Base-by-base conservation (phyloP, 2,329 filamentous ascomycete genomes). In the Alternaria consortialis region DNA sequence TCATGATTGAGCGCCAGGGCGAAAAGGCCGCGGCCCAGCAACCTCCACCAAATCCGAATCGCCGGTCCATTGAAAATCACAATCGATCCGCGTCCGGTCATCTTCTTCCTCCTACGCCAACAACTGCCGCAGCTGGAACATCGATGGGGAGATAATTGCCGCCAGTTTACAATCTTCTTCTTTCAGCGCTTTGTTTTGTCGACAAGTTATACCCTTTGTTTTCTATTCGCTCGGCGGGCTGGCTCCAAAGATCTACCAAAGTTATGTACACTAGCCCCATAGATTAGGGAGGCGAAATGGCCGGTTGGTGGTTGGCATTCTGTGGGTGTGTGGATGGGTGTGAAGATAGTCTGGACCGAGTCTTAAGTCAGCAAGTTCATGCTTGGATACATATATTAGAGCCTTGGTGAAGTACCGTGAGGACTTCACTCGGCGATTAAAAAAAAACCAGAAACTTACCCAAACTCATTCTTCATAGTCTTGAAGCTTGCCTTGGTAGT, bases 1-100 rank as follows among this genome's bases (percentile, higher is more conserved):
- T 85, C 80, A 76, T 84, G 84, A 76, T 79, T 32, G 77, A 79
- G 55, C 68, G 76, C 77, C 80, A 81, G 65, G 80, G 72, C 37
- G 76, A 77, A 29, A 78, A 80, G 72, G 74, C 72, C 29, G 60
- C 70, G 51, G 64, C 66, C 20, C 74, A 76, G 50, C 72, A 70
- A 47, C 56, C 65, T 56, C 68, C 67, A 25, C 53, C 67, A 13
- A 67, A 64, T 12, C 70, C 72, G 27, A 72, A 68, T 31, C 68
- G 70, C 43, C 68, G 69, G 50, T 65, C 74, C 32, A 75, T 77
- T 51, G 74, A 76, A 46, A 77, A 75, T 53, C 74, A 78, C 52
- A 75, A 77, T 42, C 72, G 76, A 54, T 78, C 76, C 7, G 67
- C 71, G 15, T 77, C 75, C 3, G 76, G 76, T 9, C 75, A 79